These are phyloP conservation scores for Diaporthe amygdali DNA, from an alignment of 2,329 filamentous ascomycete species.

Conservation along the genomic window DNA sequence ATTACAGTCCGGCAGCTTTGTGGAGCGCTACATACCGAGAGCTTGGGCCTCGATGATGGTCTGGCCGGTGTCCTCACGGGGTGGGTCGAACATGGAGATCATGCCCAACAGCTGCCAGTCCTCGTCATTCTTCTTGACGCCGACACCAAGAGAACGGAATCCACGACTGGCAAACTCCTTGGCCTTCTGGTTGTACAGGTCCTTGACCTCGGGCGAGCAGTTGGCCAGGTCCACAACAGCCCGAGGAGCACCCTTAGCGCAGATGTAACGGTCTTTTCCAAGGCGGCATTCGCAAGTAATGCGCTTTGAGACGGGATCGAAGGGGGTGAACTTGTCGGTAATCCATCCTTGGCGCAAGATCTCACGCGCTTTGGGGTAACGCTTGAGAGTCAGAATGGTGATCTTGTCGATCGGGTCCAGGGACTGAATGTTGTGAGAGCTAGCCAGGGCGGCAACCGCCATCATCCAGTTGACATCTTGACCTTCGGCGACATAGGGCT, in stretches of 20 bases:
- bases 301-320: conserved; percentile 81
- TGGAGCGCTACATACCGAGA: neutral
- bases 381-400: conserved; percentile 76
- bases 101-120: conserved; percentile 74
- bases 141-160: conserved; percentile 81
- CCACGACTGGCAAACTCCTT: conserved; percentile 78
- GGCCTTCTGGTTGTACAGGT: conserved; percentile 74
- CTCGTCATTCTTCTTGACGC: conserved; percentile 47
- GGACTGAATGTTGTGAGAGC: conserved; percentile 80
- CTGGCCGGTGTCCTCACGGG: conserved; percentile 79
- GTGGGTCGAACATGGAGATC: conserved; percentile 82
- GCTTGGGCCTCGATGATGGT: conserved; percentile 71
- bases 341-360: conserved; percentile 77
- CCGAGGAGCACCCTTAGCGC: conserved; percentile 80
- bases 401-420: conserved; percentile 83
- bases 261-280: conserved; percentile 73
- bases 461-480: conserved; percentile 86
- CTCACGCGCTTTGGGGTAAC: conserved; percentile 78
- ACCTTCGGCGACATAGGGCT: conserved; percentile 77
- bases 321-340: conserved; percentile 78
- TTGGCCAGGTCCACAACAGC: conserved; percentile 73
- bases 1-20: rapidly evolving
- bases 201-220: conserved; percentile 68
- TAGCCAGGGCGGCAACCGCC: conserved; percentile 78
- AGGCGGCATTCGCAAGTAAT: conserved; percentile 74